Evolutionary conservation across 2,329 filamentous ascomycete species (phyloP).

Genomic region (Coniochaeta prunicola): DNA sequence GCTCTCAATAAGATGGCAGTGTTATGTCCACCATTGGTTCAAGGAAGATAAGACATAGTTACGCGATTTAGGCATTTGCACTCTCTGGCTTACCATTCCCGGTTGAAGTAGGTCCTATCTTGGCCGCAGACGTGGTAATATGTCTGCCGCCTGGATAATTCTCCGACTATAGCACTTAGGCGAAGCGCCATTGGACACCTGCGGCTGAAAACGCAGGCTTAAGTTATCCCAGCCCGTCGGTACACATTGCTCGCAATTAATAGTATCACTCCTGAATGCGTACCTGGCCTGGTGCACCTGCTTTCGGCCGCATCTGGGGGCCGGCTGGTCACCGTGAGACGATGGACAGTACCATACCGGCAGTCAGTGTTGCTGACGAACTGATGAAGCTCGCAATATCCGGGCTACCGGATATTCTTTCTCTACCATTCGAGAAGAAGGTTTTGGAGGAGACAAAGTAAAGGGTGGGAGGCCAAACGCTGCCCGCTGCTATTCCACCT

Average conservation of each 20-base stretch:
- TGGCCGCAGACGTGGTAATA: neutral
- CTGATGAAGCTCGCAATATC: neutral
- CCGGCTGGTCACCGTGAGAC: neutral
- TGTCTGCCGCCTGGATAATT: neutral
- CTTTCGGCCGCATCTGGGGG: neutral
- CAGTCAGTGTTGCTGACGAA: neutral
- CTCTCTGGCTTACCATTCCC: neutral
- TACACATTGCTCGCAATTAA: neutral
- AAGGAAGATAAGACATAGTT: neutral
- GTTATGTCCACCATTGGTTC: neutral
- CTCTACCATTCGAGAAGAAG: neutral
- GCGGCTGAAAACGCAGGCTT: neutral
- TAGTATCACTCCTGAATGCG: neutral
- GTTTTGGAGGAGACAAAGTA: neutral
- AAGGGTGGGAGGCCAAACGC: too few relatives aligned
- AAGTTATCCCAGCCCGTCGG: neutral
- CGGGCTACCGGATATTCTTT: neutral
- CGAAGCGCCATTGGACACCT: neutral
- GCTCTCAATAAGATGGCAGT: neutral
- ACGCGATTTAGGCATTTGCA: neutral
- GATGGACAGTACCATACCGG: neutral
- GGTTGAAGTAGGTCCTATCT: constrained; percentile 1
- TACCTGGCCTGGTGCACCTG: neutral
- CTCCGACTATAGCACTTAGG: neutral
- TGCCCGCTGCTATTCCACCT: neutral